A percentile compares a stretch with the other conserved stretches of the same genome.
phyloP scores from a whole-genome alignment of 257 asterid genomes.

The Nicotiana undulata region DNA sequence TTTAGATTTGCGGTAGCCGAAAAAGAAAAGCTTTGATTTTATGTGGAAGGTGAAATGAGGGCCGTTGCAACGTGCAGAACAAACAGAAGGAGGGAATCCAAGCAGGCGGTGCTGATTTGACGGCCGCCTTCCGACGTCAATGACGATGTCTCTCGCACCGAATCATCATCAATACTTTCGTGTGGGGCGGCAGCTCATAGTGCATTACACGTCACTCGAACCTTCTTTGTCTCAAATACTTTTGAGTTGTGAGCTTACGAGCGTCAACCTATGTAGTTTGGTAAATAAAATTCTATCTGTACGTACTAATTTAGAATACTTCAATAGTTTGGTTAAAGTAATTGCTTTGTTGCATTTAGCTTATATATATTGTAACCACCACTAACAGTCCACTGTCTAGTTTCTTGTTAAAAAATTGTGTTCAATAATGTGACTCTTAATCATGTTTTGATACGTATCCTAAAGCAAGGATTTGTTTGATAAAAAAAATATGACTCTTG shows the following conservation, averaged over 20 bases:
- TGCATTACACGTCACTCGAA: slow-evolving; percentile 26
- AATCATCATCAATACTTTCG: not conserved
- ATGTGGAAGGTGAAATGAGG: slow-evolving; percentile 8
- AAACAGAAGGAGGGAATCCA: slow-evolving; percentile 4
- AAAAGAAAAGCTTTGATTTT: not conserved
- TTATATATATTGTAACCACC: not conserved
- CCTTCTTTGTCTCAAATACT: not conserved
- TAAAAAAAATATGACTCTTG: too few species aligned
- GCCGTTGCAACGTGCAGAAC: slow-evolving; percentile 14
- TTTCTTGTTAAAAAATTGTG: not conserved
- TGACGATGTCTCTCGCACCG: not conserved
- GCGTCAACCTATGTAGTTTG: not conserved
- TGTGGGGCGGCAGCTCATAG: slow-evolving; percentile 1
- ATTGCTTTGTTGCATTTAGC: not conserved
- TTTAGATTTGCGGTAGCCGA: not conserved
- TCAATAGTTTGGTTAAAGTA: too few species aligned
- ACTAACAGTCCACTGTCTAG: not conserved
- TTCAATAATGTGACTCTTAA: too few species aligned
- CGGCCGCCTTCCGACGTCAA: slow-evolving; percentile 1
- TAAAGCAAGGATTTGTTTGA: not conserved
- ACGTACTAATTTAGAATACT: too few species aligned
- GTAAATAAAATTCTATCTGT: not conserved
- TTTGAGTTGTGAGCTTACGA: not conserved
- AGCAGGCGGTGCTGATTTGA: slow-evolving; percentile 15
- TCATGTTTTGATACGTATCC: not conserved